Percentiles rank a stretch among this genome's conserved stretches.
Conservation (phyloP, 179 eudicot genomes). For the Gypsophila paniculata region DNA sequence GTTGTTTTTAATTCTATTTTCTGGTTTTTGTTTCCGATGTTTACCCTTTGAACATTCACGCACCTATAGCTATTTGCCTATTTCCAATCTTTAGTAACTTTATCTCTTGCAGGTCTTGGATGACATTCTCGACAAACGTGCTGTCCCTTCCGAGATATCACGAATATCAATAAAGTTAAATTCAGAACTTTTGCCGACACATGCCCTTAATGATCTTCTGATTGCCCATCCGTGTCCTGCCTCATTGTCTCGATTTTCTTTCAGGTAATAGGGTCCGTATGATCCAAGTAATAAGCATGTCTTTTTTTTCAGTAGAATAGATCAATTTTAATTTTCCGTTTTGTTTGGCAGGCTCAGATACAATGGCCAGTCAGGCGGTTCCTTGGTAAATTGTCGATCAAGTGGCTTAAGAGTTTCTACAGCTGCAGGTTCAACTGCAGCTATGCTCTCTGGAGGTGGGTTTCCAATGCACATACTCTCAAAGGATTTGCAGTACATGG, state of each 20-base stretch:
- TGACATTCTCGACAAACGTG: constrained; percentile 52
- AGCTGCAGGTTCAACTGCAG: constrained; percentile 94
- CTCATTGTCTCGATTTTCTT: constrained; percentile 78
- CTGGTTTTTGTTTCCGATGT: not conserved
- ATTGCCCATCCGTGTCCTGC: constrained; percentile 90
- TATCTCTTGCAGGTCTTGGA: constrained; percentile 47
- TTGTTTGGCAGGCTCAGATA: constrained; percentile 42
- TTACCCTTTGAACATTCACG: not conserved
- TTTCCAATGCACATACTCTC: constrained; percentile 67
- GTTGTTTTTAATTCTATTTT: not conserved
- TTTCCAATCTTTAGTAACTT: not conserved
- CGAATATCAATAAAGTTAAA: constrained; percentile 65
- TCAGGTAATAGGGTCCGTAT: constrained; percentile 39
- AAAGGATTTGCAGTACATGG: constrained; percentile 77
- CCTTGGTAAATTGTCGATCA: constrained; percentile 57
- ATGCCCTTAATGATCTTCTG: constrained; percentile 70
- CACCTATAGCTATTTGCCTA: not conserved
- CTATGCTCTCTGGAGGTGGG: constrained; percentile 91
- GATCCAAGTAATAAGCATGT: not conserved
- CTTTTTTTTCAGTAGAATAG: not conserved
- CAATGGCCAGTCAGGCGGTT: constrained; percentile 30
- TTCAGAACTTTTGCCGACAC: constrained; percentile 44
- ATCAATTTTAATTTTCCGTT: not conserved
- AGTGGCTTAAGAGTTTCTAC: constrained; percentile 92
- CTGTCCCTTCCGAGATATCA: constrained; percentile 55